These are phyloP conservation scores for Trebouxiophyceae sp. DNA, from an alignment of 163 green algal genomes.

Conservation along the genomic window DNA sequence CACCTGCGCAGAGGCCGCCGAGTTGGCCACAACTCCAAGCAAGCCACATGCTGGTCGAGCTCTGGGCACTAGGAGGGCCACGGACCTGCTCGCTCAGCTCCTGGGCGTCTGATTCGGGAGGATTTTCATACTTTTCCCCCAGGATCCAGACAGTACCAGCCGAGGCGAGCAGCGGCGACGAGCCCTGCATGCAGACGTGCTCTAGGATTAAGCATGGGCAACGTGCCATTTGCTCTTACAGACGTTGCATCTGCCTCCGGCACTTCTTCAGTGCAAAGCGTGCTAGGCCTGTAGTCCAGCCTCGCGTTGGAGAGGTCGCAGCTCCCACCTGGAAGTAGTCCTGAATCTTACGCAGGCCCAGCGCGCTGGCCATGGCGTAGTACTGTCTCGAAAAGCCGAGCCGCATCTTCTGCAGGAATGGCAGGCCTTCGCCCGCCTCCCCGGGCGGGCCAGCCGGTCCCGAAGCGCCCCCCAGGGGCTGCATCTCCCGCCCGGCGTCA, in stretches of 20 bases:
- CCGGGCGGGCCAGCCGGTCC: too few relatives aligned
- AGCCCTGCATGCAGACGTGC: constrained; percentile 15
- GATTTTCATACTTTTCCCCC: constrained; percentile 28
- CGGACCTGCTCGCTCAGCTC: constrained; percentile 14
- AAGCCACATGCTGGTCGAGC: neutral
- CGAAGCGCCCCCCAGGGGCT: too few relatives aligned
- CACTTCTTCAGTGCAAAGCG: constrained; percentile 6
- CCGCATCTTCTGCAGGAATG: constrained; percentile 10
- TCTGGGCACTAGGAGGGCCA: neutral
- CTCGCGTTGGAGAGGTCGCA: neutral
- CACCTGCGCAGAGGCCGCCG: constrained; percentile 18
- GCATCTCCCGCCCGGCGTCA: too few relatives aligned
- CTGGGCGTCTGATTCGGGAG: constrained; percentile 8
- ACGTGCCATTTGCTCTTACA: too few relatives aligned
- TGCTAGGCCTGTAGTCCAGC: neutral
- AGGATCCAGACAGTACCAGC: constrained; percentile 36
- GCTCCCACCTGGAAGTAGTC: constrained; percentile 25
- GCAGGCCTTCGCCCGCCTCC: too few relatives aligned
- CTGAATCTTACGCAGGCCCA: constrained; percentile 28
- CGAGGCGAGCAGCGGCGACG: too few relatives aligned
- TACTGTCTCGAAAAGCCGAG: constrained; percentile 16
- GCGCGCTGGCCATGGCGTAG: constrained; percentile 26
- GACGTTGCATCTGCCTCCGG: too few relatives aligned
- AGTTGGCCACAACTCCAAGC: neutral
- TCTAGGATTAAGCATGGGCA: too few relatives aligned